These are phyloP conservation scores for Excoecaria cochinchinensis DNA, from an alignment of 345 rosid genomes.

Conservation along the genomic window DNA sequence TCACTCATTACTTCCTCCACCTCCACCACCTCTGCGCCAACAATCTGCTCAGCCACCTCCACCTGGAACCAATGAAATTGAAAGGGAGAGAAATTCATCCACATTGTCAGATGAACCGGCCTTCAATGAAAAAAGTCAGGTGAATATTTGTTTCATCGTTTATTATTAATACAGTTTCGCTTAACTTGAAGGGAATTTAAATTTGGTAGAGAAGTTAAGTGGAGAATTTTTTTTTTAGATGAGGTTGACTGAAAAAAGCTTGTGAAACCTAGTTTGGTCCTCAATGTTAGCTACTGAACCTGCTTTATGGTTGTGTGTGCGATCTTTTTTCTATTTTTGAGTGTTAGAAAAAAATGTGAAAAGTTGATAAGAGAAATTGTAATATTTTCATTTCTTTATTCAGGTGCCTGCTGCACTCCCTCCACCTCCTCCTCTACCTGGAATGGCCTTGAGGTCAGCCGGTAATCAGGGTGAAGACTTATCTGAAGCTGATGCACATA, in stretches of 20 bases:
- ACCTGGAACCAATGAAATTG: constrained; percentile 50
- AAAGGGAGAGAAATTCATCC: constrained; percentile 39
- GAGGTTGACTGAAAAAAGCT: not conserved
- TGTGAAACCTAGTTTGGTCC: not conserved
- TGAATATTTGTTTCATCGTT: constrained; percentile 23
- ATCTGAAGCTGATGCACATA: constrained; percentile 45
- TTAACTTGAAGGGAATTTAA: not conserved
- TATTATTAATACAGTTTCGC: not conserved
- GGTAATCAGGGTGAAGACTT: constrained; percentile 47
- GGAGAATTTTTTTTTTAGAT: too few species aligned
- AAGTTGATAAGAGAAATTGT: not conserved
- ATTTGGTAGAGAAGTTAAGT: not conserved
- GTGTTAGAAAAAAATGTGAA: not conserved
- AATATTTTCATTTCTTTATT: constrained; percentile 9
- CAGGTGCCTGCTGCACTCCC: constrained; percentile 49
- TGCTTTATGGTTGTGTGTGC: not conserved
- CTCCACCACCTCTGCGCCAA: constrained; percentile 66
- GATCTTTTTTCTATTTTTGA: not conserved
- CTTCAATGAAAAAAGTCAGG: constrained; percentile 50
- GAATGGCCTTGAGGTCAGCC: constrained; percentile 44
- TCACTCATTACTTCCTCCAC: constrained; percentile 61
- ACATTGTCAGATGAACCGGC: constrained; percentile 43
- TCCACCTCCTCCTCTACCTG: constrained; percentile 68
- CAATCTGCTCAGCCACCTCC: constrained; percentile 60
- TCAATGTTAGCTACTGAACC: not conserved